Percentiles rank a stretch among this genome's conserved stretches.
Evolutionary conservation across 2,329 filamentous ascomycete species (phyloP).

Genomic region (Penicillium sp.): DNA sequence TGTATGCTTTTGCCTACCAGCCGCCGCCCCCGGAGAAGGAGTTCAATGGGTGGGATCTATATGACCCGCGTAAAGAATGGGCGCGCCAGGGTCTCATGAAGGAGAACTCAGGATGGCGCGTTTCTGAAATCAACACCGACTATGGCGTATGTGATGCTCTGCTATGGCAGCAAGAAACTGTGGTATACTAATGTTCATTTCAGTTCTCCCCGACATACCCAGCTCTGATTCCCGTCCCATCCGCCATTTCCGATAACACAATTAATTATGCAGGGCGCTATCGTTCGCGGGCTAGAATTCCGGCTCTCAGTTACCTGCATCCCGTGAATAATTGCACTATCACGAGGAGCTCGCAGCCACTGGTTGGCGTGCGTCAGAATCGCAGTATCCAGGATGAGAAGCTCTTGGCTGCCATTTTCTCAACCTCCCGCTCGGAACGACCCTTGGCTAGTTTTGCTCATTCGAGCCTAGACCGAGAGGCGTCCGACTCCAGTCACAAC

Average conservation of each 20-base stretch:
- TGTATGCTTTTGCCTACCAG: conserved; percentile 84
- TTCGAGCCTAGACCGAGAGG: conserved; percentile 39
- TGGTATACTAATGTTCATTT: conserved; percentile 12
- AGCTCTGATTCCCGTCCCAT: conserved; percentile 73
- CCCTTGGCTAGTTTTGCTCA: conserved; percentile 39
- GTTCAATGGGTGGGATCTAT: conserved; percentile 74
- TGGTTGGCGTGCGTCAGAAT: conserved; percentile 78
- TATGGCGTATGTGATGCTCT: conserved; percentile 52
- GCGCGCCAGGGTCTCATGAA: conserved; percentile 78
- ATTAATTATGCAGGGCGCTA: conserved; percentile 89
- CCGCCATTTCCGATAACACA: conserved; percentile 90
- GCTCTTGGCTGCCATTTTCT: conserved; percentile 86
- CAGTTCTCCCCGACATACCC: conserved; percentile 90
- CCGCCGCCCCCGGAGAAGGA: conserved; percentile 66
- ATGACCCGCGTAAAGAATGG: conserved; percentile 81
- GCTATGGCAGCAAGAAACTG: not conserved
- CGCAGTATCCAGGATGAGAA: conserved; percentile 94
- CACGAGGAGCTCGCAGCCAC: conserved; percentile 85
- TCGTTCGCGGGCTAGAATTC: conserved; percentile 81
- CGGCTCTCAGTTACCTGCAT: conserved; percentile 88
- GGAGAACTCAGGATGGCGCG: conserved; percentile 77
- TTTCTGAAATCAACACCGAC: conserved; percentile 83
- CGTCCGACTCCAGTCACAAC: conserved; percentile 47
- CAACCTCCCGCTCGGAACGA: conserved; percentile 54
- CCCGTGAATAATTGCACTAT: conserved; percentile 96